Evolutionary conservation across 2,329 filamentous ascomycete genomes (phyloP).

Genomic region (Xylariaceae sp.): DNA sequence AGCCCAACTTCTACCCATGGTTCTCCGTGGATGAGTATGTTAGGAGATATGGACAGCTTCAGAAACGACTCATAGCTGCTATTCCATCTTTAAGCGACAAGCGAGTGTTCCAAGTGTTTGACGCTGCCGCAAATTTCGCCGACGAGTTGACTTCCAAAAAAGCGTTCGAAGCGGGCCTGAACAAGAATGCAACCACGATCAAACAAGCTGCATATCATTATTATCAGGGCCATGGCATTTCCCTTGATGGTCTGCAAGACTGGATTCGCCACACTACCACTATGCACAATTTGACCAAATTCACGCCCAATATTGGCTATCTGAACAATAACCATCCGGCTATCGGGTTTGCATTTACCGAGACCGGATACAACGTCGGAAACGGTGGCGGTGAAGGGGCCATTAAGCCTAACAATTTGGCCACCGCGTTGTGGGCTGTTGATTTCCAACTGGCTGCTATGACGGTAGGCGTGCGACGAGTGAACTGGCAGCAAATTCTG

Average conservation of each 20-base stretch:
- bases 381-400: slow-evolving; percentile 1
- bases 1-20: slow-evolving; percentile 16
- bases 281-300: slow-evolving; percentile 10
- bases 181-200: slow-evolving; percentile 13
- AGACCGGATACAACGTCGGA: slow-evolving; percentile 14
- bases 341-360: slow-evolving; percentile 14
- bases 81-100: slow-evolving; percentile 9
- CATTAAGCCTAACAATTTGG: slow-evolving; percentile 14
- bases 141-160: slow-evolving; percentile 6
- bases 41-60: slow-evolving; percentile 11
- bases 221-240: slow-evolving; percentile 12
- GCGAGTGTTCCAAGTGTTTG: slow-evolving; percentile 16
- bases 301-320: slow-evolving; percentile 11
- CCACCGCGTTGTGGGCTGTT: slow-evolving; percentile 14
- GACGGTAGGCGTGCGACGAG: slow-evolving; percentile 9
- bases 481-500: slow-evolving; percentile 18
- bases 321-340: slow-evolving; percentile 9
- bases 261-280: slow-evolving; percentile 15
- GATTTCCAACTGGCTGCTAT: slow-evolving; percentile 17
- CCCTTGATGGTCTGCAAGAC: slow-evolving; percentile 8
- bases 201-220: slow-evolving; percentile 18
- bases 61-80: slow-evolving; percentile 6
- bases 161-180: slow-evolving; percentile 12
- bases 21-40: slow-evolving; percentile 13
- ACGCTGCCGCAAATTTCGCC: slow-evolving; percentile 10